Evolutionary conservation across 1,284 basidiomycete species (phyloP).

Genomic region (Ceratorhiza oryzae-sativae): DNA sequence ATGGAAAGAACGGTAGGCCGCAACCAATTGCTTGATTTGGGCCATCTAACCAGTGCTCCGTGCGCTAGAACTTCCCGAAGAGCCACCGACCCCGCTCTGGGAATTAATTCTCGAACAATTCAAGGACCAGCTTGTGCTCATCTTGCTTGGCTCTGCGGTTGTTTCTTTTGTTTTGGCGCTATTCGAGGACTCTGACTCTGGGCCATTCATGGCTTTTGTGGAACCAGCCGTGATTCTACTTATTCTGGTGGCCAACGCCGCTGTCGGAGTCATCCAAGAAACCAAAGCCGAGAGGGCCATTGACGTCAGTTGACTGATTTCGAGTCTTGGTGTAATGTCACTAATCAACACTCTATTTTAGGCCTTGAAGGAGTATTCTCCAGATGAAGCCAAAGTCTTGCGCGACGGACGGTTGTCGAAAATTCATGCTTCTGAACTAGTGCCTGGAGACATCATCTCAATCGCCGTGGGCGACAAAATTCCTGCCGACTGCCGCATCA

Average conservation of each 20-base stretch:
- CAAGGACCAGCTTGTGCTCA: slow-evolving; percentile 95
- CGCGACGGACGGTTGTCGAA: slow-evolving; percentile 74
- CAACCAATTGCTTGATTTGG: no score
- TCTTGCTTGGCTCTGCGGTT: slow-evolving; percentile 88
- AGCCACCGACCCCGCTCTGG: slow-evolving; percentile 89
- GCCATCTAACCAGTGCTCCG: slow-evolving; percentile 9
- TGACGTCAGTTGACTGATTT: slow-evolving; percentile 68
- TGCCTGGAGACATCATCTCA: slow-evolving; percentile 90
- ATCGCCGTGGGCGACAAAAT: slow-evolving; percentile 93
- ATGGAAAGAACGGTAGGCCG: slow-evolving; percentile 82
- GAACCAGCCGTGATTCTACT: slow-evolving; percentile 92
- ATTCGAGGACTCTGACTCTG: slow-evolving; percentile 74
- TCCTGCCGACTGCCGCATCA: slow-evolving; percentile 89
- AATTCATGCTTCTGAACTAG: slow-evolving; percentile 84
- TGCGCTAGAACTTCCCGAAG: slow-evolving; percentile 81
- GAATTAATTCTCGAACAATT: slow-evolving; percentile 96
- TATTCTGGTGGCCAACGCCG: slow-evolving; percentile 91
- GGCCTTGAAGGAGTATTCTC: slow-evolving; percentile 94
- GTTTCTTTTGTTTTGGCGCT: slow-evolving; percentile 90
- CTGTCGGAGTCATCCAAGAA: slow-evolving; percentile 95
- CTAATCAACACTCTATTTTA: slow-evolving; percentile 50
- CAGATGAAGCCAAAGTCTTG: slow-evolving; percentile 91
- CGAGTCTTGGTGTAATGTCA: not conserved
- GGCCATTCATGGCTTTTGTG: slow-evolving; percentile 82
- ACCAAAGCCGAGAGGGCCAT: slow-evolving; percentile 94